Evolutionary conservation across 768 basidiomycete species (phyloP).

Genomic region (Postia placenta): DNA sequence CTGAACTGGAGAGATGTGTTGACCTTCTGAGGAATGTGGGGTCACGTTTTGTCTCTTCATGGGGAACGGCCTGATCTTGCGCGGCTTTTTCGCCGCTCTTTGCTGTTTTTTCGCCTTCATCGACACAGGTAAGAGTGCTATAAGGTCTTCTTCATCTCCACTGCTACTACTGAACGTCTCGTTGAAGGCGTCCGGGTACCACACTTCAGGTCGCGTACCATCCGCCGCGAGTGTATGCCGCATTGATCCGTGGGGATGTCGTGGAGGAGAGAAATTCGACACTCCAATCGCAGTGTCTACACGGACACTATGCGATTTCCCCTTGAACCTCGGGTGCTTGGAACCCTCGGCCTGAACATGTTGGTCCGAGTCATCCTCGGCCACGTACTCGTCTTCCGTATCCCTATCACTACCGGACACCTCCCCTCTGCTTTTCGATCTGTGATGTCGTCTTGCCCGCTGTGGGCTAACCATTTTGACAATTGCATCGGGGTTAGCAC

Average conservation of each 20-base stretch:
- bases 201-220: background rate
- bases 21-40: background rate
- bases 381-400: slow-evolving; percentile 9
- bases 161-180: slow-evolving; percentile 8
- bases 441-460: slow-evolving; percentile 11
- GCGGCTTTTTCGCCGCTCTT: slow-evolving; percentile 1
- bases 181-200: slow-evolving; percentile 7
- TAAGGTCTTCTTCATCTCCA: slow-evolving; percentile 8
- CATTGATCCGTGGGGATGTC: background rate
- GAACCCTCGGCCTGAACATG: background rate
- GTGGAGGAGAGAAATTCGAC: background rate
- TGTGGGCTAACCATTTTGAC: slow-evolving; percentile 40
- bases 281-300: background rate
- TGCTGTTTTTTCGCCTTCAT: too few relatives aligned
- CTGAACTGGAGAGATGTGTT: background rate
- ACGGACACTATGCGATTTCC: slow-evolving; percentile 1
- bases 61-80: slow-evolving; percentile 7
- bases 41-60: slow-evolving; percentile 7
- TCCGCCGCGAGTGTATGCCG: background rate
- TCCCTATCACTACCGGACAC: slow-evolving; percentile 2
- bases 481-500: slow-evolving; percentile 59
- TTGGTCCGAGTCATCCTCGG: background rate
- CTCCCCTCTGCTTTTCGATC: background rate
- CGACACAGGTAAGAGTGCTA: too few relatives aligned
- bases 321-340: background rate